Evolutionary conservation across 176 grass and related monocot genomes (phyloP).

Genomic region (bread wheat (Triticum aestivum)): DNA sequence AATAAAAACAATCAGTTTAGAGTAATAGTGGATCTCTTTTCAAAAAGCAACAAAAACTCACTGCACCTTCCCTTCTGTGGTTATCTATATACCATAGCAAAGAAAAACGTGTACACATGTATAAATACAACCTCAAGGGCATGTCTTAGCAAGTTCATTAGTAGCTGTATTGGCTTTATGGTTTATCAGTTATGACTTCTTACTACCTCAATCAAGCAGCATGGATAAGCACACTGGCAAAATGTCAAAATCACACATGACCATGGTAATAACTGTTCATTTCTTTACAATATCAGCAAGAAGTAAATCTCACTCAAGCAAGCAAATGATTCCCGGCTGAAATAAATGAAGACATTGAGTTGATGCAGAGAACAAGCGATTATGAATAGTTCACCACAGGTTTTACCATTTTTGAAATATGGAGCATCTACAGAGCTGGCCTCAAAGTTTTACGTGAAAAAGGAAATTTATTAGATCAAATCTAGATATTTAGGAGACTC

Average conservation of each 20-base stretch:
- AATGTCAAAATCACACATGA: not conserved
- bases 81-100: conserved; percentile 8
- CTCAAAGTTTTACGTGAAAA: conserved; percentile 2
- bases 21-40: not conserved
- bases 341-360: not conserved
- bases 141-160: conserved; percentile 21
- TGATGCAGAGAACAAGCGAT: not conserved
- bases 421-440: not conserved
- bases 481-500: conserved; percentile 14
- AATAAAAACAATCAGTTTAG: conserved; percentile 26
- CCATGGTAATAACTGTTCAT: not conserved
- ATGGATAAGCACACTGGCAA: not conserved
- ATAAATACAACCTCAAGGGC: conserved; percentile 1
- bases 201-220: not conserved
- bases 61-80: not conserved
- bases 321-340: not conserved
- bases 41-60: conserved; percentile 19
- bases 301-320: not conserved
- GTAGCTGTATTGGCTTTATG: not conserved
- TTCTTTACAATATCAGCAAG: not conserved
- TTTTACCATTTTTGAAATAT: not conserved
- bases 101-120: not conserved
- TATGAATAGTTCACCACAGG: not conserved
- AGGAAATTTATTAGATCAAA: not conserved
- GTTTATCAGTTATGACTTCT: not conserved